Conservation (phyloP, 176 grass and related monocot genomes). For the Musa acuminata region DNA sequence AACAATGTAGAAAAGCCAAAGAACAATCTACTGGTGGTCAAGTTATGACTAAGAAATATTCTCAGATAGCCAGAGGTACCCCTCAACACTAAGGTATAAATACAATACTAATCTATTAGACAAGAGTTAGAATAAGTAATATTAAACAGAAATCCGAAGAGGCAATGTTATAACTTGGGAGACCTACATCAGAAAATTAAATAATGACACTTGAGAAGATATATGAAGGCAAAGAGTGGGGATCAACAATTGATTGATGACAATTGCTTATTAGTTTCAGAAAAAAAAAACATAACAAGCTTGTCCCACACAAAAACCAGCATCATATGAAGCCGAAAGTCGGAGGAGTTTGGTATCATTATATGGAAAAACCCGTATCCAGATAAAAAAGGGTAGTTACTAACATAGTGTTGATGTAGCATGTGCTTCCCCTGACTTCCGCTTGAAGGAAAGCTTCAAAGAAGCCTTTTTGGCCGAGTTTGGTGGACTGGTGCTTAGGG, state of each 20-base stretch:
- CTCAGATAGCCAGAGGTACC: not conserved
- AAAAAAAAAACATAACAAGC: too few relatives aligned
- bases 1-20: too few relatives aligned
- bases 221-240: not conserved
- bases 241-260: not conserved
- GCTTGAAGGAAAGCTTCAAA: constrained; percentile 85
- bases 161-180: not conserved
- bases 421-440: constrained; percentile 71
- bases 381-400: constrained; percentile 13
- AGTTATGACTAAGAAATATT: too few relatives aligned
- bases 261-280: not conserved
- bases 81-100: not conserved
- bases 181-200: not conserved
- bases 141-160: not conserved
- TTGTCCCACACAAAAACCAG: not conserved
- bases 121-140: not conserved
- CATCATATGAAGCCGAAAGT: not conserved
- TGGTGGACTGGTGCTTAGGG: constrained; percentile 48
- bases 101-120: not conserved
- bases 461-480: constrained; percentile 71
- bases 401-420: constrained; percentile 52
- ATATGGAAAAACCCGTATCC: not conserved
- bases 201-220: not conserved
- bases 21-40: too few relatives aligned
- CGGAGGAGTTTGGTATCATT: not conserved